Conservation (phyloP, 2,329 filamentous ascomycete species). For the Diaporthe sp. region DNA sequence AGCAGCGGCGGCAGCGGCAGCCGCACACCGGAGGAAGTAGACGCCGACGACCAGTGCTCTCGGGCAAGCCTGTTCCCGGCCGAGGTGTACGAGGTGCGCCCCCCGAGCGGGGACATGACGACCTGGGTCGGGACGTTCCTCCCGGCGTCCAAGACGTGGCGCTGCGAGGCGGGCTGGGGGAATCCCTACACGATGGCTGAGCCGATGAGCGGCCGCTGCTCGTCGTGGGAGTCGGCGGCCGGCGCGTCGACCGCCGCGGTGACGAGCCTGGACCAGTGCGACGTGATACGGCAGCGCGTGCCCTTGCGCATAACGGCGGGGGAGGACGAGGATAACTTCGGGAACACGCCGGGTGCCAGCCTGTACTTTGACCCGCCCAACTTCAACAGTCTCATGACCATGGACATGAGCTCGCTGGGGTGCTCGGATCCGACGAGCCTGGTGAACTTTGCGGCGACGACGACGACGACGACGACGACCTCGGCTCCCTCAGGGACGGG, state of each 20-base stretch:
- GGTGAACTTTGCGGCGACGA: background rate
- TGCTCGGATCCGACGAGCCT: slow-evolving; percentile 1
- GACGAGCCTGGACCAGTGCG: background rate
- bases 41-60: background rate
- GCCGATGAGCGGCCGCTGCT: too few relatives aligned
- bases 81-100: background rate
- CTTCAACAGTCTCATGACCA: background rate
- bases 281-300: background rate
- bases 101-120: background rate
- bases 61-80: background rate
- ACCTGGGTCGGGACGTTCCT: background rate
- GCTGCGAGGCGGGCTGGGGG: background rate
- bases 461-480: background rate
- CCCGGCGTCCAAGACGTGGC: background rate
- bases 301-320: background rate
- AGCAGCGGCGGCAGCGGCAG: background rate
- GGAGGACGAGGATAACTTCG: background rate
- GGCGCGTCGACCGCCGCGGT: background rate
- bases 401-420: background rate
- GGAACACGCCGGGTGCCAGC: too few relatives aligned
- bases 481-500: background rate
- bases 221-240: background rate
- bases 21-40: background rate
- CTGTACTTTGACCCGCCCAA: background rate
- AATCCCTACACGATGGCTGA: too few relatives aligned